Conservation (phyloP, 768 basidiomycete species). For the Mycena crocata region DNA sequence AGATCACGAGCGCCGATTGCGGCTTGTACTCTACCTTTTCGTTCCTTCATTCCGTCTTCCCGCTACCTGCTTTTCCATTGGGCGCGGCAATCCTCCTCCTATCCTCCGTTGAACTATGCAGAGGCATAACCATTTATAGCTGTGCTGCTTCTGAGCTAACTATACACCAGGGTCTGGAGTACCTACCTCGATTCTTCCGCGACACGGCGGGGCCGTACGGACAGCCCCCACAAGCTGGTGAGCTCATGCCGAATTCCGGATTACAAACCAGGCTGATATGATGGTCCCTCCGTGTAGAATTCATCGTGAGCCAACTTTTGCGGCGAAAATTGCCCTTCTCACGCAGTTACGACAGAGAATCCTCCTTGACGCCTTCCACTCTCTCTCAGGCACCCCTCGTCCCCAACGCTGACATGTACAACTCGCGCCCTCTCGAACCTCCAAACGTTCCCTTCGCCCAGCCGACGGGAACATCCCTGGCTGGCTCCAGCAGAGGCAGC, state of each 20-base stretch:
- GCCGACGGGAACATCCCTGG: constrained; percentile 29
- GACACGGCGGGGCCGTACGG: constrained; percentile 27
- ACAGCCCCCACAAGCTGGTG: constrained; percentile 29
- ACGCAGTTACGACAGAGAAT: constrained; percentile 25
- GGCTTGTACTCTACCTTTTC: constrained; percentile 5
- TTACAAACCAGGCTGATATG: constrained; percentile 31
- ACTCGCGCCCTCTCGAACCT: constrained; percentile 46
- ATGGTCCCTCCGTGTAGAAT: constrained; percentile 22
- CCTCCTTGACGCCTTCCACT: constrained; percentile 57
- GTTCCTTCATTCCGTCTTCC: too few species aligned
- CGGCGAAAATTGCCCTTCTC: constrained; percentile 8
- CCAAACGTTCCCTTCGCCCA: constrained; percentile 48
- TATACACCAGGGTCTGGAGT: constrained; percentile 58
- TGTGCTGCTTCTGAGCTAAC: too few species aligned
- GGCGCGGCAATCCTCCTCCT: too few species aligned
- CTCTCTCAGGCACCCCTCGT: constrained; percentile 62
- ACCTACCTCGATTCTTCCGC: constrained; percentile 48
- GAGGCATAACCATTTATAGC: too few species aligned
- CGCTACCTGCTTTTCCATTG: too few species aligned
- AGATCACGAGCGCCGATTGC: constrained; percentile 18
- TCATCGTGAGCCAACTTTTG: constrained; percentile 30
- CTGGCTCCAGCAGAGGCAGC: constrained; percentile 35
- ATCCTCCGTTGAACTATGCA: too few species aligned
- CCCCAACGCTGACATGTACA: constrained; percentile 57
- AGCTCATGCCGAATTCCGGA: constrained; percentile 33